Evolutionary conservation across 148 eudicot genomes (phyloP).

Genomic region (Polygonum aviculare): DNA sequence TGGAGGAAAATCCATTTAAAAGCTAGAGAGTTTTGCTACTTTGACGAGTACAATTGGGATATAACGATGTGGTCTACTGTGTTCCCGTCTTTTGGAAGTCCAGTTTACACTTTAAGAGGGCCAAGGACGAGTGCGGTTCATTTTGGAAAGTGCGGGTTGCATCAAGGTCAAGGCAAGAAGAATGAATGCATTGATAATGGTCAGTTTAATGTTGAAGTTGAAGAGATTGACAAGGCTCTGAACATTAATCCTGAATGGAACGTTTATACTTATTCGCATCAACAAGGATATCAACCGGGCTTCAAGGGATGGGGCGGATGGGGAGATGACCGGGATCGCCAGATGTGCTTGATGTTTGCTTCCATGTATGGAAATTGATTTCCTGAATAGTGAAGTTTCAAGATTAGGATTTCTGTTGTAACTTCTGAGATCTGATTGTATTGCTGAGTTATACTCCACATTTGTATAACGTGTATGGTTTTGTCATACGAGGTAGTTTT

Average conservation of each 20-base stretch:
- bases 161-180: slow-evolving; percentile 73
- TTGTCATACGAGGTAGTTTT: not conserved
- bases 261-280: slow-evolving; percentile 42
- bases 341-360: slow-evolving; percentile 73
- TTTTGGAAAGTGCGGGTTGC: slow-evolving; percentile 92
- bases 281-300: slow-evolving; percentile 76
- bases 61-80: slow-evolving; percentile 98
- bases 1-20: slow-evolving; percentile 78
- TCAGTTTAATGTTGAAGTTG: slow-evolving; percentile 40
- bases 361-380: slow-evolving; percentile 42
- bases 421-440: not conserved
- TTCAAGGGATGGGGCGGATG: slow-evolving; percentile 98
- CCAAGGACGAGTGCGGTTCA: slow-evolving; percentile 87
- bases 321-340: slow-evolving; percentile 81
- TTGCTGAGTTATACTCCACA: not conserved
- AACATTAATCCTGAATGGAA: slow-evolving; percentile 63
- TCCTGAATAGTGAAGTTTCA: not conserved
- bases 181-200: slow-evolving; percentile 60
- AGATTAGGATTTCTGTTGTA: not conserved
- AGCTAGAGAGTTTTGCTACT: slow-evolving; percentile 62
- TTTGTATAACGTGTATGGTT: not conserved
- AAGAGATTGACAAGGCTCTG: slow-evolving; percentile 42
- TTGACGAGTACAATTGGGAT: slow-evolving; percentile 97
- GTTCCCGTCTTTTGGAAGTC: slow-evolving; percentile 83
- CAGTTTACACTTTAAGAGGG: slow-evolving; percentile 73